These are phyloP conservation scores for Xylaria multiplex DNA, from an alignment of 2,329 filamentous ascomycete genomes.

Conservation along the genomic window DNA sequence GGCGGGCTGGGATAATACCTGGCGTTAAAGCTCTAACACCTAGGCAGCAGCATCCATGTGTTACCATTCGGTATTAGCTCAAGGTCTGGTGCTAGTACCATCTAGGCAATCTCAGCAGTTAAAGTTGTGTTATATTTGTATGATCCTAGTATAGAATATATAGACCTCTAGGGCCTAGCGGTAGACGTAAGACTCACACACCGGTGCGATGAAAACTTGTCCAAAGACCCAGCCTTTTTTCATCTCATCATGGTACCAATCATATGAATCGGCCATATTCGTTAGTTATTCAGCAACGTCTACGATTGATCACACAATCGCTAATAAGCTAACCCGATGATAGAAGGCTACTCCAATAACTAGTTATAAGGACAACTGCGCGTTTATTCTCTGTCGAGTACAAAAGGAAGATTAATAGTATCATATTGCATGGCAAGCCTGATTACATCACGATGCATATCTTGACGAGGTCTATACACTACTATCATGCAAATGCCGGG, in stretches of 20 bases:
- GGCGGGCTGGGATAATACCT: constrained; percentile 54
- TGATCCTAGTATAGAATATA: neutral
- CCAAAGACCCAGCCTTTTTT: neutral
- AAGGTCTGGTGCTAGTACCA: neutral
- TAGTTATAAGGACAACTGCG: neutral
- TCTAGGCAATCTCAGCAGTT: neutral
- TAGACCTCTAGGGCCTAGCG: neutral
- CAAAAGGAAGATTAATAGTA: neutral
- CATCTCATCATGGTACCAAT: neutral
- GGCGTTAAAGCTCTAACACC: constrained; percentile 45
- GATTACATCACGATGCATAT: constrained; percentile 14
- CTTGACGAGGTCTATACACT: neutral
- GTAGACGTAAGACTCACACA: neutral
- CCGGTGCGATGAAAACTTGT: too few species aligned
- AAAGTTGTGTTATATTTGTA: too few species aligned
- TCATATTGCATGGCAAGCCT: too few species aligned
- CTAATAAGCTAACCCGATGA: neutral
- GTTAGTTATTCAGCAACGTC: neutral
- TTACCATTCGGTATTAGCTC: neutral
- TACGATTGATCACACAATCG: neutral
- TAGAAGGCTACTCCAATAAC: neutral
- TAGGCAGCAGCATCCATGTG: neutral
- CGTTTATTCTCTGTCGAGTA: neutral
- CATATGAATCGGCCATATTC: neutral
- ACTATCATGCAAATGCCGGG: neutral